Evolutionary conservation across 1,139 yeast species (phyloP).

Genomic region (Hansenula lynferdii): DNA sequence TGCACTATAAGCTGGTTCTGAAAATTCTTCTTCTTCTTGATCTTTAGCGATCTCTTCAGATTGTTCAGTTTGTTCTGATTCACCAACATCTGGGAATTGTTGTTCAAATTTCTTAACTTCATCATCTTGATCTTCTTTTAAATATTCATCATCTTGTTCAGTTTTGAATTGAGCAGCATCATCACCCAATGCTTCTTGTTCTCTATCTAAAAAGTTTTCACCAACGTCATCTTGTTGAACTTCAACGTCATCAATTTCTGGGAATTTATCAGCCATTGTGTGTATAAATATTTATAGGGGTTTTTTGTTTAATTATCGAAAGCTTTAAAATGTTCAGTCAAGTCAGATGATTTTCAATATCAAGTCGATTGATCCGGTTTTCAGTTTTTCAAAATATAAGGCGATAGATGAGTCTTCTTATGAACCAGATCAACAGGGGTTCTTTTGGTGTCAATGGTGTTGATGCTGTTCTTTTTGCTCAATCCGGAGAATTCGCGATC

Average conservation of each 20-base stretch:
- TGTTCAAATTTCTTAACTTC: constrained; percentile 63
- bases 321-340: not conserved
- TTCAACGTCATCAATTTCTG: constrained; percentile 58
- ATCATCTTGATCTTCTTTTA: constrained; percentile 49
- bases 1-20: constrained; percentile 23
- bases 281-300: not conserved
- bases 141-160: constrained; percentile 54
- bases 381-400: too few species aligned
- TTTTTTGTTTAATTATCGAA: too few species aligned
- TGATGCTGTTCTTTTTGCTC: constrained; percentile 1
- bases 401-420: too few species aligned
- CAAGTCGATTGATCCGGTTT: not conserved
- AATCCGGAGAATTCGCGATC: not conserved
- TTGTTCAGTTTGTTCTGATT: constrained; percentile 18
- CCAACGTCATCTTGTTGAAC: constrained; percentile 29
- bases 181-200: constrained; percentile 78
- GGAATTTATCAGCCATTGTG: constrained; percentile 81
- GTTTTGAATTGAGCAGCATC: constrained; percentile 62
- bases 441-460: not conserved
- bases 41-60: constrained; percentile 10
- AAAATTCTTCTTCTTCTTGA: constrained; percentile 28
- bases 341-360: not conserved
- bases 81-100: constrained; percentile 58
- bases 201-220: constrained; percentile 77
- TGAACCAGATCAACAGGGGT: too few species aligned